Evolutionary conservation across 2,329 filamentous ascomycete genomes (phyloP), one percentile per base, ranked within the genome.

Genomic region (Alternaria rosae): DNA sequence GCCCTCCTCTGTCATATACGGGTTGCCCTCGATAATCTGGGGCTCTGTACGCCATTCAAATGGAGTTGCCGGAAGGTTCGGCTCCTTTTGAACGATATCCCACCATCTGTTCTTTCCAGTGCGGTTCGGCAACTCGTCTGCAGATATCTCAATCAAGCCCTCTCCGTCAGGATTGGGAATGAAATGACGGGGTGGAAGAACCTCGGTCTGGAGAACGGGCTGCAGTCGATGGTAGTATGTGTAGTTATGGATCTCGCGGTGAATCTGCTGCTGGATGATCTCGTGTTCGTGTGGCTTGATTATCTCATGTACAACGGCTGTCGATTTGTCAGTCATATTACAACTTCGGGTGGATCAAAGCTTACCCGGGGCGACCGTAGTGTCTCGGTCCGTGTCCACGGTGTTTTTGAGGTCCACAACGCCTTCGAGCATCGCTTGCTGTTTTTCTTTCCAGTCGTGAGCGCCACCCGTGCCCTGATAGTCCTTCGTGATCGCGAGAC

Each of bases 161-260:
- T 76, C 64, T 0, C 72, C 68, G 3, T 75, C 70, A 4, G 77
- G 68, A 15, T 75, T 67, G 5, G 79, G 81, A 3, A 84, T 76
- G 72, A 84, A 87, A 70, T 87, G 85, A 11, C 83, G 81, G 1
- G 85, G 76, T 2, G 85, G 84, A 1, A 87, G 78, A 10, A 87
- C 79, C 68, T 87, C 82, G 12, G 84, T 81, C 54, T 87, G 83
- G 26, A 83, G 78, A 21, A 87, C 79, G 4, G 85, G 85, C n/a
- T 85, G 81, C 25, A 85, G 78, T 25, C 83, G 82, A 61, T 87
- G 84, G 65, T 82, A 83, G 35, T 85, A 73, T 63, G 86, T 82
- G 70, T 87, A 80, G 32, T 82, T 83, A 74, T 87, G 85, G 32
- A 86, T 85, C 61, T 87, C 85, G 38, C 84, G 82, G 7, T 81